Evolutionary conservation across 2,329 filamentous ascomycete species (phyloP).

Genomic region (Plenodomus biglobosus): DNA sequence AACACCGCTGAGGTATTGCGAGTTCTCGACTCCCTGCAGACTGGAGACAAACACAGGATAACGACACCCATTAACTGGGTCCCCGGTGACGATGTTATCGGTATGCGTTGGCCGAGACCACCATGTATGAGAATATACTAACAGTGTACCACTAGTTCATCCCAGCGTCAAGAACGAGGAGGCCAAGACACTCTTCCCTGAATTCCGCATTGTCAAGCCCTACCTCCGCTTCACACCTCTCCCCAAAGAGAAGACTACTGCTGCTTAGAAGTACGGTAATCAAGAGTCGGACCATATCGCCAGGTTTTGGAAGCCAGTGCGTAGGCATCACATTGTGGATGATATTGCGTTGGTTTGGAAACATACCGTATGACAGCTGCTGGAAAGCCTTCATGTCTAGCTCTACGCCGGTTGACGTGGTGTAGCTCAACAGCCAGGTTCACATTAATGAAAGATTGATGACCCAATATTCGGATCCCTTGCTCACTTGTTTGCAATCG

Average conservation of each 20-base stretch:
- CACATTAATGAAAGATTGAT: conserved; percentile 11
- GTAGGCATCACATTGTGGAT: conserved; percentile 1
- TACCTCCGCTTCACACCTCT: conserved; percentile 63
- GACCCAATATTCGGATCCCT: neutral
- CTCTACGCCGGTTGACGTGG: neutral
- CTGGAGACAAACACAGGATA: conserved; percentile 61
- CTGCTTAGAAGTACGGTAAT: conserved; percentile 24
- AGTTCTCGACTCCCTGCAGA: conserved; percentile 56
- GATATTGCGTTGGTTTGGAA: conserved; percentile 1
- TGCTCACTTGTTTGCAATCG: neutral
- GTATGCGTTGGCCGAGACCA: neutral
- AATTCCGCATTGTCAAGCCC: conserved; percentile 64
- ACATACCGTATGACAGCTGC: neutral
- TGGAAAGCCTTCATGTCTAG: neutral
- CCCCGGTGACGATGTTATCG: conserved; percentile 46
- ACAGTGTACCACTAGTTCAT: conserved; percentile 50
- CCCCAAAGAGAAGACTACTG: conserved; percentile 59
- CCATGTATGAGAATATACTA: neutral
- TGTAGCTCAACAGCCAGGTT: neutral
- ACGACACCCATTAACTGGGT: conserved; percentile 66
- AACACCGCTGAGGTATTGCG: conserved; percentile 57
- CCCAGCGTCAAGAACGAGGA: conserved; percentile 60
- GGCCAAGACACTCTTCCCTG: conserved; percentile 61
- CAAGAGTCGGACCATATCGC: neutral
- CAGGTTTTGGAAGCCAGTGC: neutral